These are phyloP conservation scores for Tothia fuscella DNA, from an alignment of 2,329 filamentous ascomycete genomes.

Conservation along the genomic window DNA sequence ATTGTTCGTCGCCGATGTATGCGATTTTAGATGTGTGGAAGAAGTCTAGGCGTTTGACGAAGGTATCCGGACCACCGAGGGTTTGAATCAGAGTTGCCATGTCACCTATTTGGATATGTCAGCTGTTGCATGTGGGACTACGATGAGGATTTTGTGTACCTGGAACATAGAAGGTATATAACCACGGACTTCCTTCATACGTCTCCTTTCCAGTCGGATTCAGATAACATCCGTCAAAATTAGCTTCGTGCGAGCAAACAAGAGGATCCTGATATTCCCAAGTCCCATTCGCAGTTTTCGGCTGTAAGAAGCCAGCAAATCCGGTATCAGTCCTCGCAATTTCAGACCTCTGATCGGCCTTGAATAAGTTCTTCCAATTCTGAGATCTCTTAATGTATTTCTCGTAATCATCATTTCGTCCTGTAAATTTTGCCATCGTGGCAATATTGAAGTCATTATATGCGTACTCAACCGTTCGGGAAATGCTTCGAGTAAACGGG, in stretches of 20 bases:
- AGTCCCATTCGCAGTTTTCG: constrained; percentile 52
- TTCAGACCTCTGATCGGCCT: constrained; percentile 20
- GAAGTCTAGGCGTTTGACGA: constrained; percentile 31
- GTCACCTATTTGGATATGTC: not conserved
- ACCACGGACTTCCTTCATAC: constrained; percentile 60
- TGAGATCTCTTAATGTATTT: constrained; percentile 47
- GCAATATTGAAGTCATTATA: constrained; percentile 46
- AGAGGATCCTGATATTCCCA: constrained; percentile 57
- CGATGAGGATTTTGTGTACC: constrained; percentile 22
- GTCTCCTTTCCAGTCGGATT: constrained; percentile 47
- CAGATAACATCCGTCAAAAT: constrained; percentile 23
- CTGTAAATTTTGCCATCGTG: constrained; percentile 44
- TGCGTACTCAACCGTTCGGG: constrained; percentile 29
- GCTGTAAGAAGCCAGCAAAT: constrained; percentile 60
- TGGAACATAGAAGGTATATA: constrained; percentile 51
- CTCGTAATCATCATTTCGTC: constrained; percentile 37
- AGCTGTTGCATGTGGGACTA: not conserved
- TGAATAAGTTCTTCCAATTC: constrained; percentile 61
- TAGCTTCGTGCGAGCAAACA: constrained; percentile 21
- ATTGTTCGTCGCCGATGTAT: constrained; percentile 37
- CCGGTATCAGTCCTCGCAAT: constrained; percentile 40
- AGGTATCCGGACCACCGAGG: constrained; percentile 29
- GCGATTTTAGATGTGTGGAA: constrained; percentile 32
- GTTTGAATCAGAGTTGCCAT: constrained; percentile 24
- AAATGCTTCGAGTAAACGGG: constrained; percentile 29